Evolutionary conservation across 495 filamentous ascomycete species (phyloP).

Genomic region (Neurospora hispaniola): DNA sequence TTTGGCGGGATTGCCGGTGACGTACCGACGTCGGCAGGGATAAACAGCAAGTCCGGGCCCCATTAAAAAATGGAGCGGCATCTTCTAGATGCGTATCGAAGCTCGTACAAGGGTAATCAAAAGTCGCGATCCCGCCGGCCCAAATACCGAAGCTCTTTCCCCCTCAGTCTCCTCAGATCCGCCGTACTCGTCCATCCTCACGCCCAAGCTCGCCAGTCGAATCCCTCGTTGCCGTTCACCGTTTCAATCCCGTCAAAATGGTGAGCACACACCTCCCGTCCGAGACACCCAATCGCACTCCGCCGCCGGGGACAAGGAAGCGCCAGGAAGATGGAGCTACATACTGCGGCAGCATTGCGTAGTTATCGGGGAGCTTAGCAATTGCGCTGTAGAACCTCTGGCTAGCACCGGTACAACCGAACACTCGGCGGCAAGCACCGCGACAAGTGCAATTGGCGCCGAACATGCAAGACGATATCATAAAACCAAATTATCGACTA

Average conservation of each 20-base stretch:
- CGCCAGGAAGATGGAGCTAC: neutral
- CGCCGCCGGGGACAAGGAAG: neutral
- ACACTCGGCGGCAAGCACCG: neutral
- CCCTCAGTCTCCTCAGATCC: neutral
- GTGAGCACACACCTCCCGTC: neutral
- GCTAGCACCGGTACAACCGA: neutral
- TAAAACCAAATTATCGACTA: neutral
- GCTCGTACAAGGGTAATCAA: slow-evolving; percentile 8
- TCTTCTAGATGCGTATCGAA: slow-evolving; percentile 25
- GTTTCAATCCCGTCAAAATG: neutral
- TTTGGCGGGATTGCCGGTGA: neutral
- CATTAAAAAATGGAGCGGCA: slow-evolving; percentile 17
- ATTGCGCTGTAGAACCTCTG: neutral
- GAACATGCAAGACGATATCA: neutral
- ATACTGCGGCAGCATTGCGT: neutral
- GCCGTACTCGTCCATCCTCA: neutral
- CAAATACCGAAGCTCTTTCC: neutral
- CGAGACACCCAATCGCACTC: neutral
- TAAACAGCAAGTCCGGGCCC: slow-evolving; percentile 10
- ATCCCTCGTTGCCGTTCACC: neutral
- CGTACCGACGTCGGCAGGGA: slow-evolving; percentile 8
- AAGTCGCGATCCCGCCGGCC: neutral
- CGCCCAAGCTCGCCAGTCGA: neutral
- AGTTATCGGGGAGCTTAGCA: neutral
- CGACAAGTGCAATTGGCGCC: neutral